phyloP scores from a whole-genome alignment of 1,284 basidiomycete genomes.

The Sporisorium graminicola region DNA sequence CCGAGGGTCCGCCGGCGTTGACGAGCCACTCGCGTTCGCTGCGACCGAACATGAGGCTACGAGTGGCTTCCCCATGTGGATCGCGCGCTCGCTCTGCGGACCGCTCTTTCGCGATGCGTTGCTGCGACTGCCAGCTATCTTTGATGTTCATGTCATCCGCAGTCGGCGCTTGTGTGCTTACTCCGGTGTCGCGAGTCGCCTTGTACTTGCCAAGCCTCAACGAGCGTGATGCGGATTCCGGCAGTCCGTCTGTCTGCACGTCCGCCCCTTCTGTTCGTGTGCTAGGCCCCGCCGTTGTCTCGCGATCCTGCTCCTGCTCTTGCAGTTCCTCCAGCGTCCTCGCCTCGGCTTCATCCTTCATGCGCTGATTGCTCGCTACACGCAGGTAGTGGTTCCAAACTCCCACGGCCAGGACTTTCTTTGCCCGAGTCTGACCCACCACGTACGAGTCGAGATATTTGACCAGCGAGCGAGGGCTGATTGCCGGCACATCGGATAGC shows the following conservation, averaged over 20 bases:
- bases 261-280: too few species aligned
- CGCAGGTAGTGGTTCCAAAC: constrained; percentile 43
- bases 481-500: constrained; percentile 19
- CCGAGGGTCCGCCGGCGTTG: constrained; percentile 30
- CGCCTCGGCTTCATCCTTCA: constrained; percentile 30
- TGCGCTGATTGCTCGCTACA: constrained; percentile 32
- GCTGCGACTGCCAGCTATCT: constrained; percentile 6
- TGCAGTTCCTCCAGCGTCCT: neutral
- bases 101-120: constrained; percentile 15
- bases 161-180: too few species aligned
- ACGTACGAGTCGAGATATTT: constrained; percentile 88
- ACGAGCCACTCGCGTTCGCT: constrained; percentile 47
- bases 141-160: neutral
- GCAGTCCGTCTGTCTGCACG: neutral
- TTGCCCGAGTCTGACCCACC: constrained; percentile 91
- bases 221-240: constrained; percentile 5
- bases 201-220: constrained; percentile 19
- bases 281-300: too few species aligned
- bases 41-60: constrained; percentile 43
- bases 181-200: neutral
- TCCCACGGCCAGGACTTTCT: constrained; percentile 90
- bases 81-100: constrained; percentile 25
- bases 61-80: constrained; percentile 33
- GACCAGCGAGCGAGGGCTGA: constrained; percentile 76
- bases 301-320: neutral